phyloP scores from a whole-genome alignment of 108 stramenopile species.

The Cyclotella atomus region DNA sequence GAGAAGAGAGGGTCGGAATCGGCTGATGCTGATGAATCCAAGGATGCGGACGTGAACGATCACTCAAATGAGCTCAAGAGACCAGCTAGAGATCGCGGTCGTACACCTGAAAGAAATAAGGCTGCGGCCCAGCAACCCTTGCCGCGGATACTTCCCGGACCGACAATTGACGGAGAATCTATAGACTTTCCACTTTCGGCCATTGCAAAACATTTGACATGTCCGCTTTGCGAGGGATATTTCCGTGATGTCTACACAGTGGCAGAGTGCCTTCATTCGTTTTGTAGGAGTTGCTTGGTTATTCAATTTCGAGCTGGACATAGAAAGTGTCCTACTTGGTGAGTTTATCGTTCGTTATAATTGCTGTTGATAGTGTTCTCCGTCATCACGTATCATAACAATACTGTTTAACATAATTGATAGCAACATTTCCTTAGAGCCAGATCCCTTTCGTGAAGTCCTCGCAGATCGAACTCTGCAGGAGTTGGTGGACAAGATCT shows the following conservation, averaged over 20 bases:
- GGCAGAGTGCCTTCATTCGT: constrained; percentile 74
- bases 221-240: constrained; percentile 66
- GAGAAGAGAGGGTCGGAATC: too few species aligned
- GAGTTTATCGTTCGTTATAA: constrained; percentile 2
- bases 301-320: constrained; percentile 35
- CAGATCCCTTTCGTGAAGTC: constrained; percentile 48
- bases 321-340: constrained; percentile 54
- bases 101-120: too few species aligned
- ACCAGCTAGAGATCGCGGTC: background rate
- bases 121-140: background rate
- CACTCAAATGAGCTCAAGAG: background rate
- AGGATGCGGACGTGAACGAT: too few species aligned
- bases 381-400: background rate
- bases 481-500: constrained; percentile 63
- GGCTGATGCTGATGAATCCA: too few species aligned
- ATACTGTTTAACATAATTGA: background rate
- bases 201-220: constrained; percentile 52
- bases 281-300: constrained; percentile 68
- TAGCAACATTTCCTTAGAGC: constrained; percentile 42
- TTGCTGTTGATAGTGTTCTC: background rate
- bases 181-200: constrained; percentile 48
- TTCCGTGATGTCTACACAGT: constrained; percentile 70
- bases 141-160: background rate
- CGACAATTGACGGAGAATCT: background rate
- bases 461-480: constrained; percentile 60